Evolutionary conservation across 2,329 filamentous ascomycete species (phyloP), one percentile per base, ranked within the genome.

Genomic region (Colletotrichum chlorophyti): DNA sequence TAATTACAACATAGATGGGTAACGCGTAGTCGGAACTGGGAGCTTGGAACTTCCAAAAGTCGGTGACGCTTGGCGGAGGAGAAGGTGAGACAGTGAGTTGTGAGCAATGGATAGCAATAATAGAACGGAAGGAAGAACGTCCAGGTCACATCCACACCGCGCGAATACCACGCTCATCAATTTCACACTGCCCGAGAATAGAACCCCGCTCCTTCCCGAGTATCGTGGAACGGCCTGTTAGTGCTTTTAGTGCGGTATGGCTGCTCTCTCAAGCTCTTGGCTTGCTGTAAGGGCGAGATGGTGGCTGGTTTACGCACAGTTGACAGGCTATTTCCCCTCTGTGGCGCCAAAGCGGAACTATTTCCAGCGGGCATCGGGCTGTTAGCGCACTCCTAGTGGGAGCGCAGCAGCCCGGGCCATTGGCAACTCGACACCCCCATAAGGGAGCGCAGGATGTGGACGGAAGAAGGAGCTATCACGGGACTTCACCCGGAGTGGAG

Each of bases 281-380:
- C 19, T 24, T 29, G 34, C 49, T 35, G 49, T 53, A 58, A 45
- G 42, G 54, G 43, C 3, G 42, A 29, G 1, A 19, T 35, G 24
- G 41, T 37, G 23, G 41, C 41, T 53, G 8, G 6, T 15, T 47
- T 23, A 34, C 23, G 12, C 21, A 27, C 27, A 26, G 17, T 19
- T 32, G 14, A 38, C 19, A 47, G 27, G 26, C 21, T 12, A 19
- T 9, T 11, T 10, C 12, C 17, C 34, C 23, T 17, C 41, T 17
- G 40, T 43, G 29, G 24, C 45, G 31, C 38, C 26, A 14, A 11
- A 9, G 26, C 17, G 10, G 41, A 12, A n/a, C 24, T 14, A 27
- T 23, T 48, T 15, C 3, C 29, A 34, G 43, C 21, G 27, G 35
- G 9, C 27, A 19, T 35, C 26, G n/a, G n/a, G 9, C 17, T 50